Conservation (phyloP, 176 grass and related monocot genomes). For the Lolium multiflorum region DNA sequence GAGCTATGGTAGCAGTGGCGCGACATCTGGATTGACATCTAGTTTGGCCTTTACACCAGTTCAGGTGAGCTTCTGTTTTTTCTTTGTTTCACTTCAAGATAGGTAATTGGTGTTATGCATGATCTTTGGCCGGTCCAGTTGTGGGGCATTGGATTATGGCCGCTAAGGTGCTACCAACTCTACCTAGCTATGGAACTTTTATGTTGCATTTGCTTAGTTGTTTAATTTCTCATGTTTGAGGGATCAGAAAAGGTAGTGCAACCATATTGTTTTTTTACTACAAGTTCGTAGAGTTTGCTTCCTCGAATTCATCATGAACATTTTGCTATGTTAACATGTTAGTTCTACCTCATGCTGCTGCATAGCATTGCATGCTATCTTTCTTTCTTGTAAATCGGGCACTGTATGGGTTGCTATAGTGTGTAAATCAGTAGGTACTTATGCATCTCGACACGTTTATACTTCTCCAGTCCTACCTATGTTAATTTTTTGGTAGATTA, state of each 20-base stretch:
- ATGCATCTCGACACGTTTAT: neutral
- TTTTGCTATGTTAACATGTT: neutral
- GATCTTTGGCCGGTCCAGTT: neutral
- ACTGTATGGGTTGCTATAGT: neutral
- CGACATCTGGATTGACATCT: conserved; percentile 86
- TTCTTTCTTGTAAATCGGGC: neutral
- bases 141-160: neutral
- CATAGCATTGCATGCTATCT: neutral
- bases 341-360: neutral
- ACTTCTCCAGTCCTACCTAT: neutral
- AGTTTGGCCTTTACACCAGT: conserved; percentile 96
- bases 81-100: neutral
- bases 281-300: too few species aligned
- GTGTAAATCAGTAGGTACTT: neutral
- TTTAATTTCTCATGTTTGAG: neutral
- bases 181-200: neutral
- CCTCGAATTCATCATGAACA: too few species aligned
- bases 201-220: neutral
- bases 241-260: neutral
- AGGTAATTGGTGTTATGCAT: neutral
- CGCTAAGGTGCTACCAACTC: neutral
- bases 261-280: too few species aligned
- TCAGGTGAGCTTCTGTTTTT: conserved; percentile 61
- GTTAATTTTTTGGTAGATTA: neutral
- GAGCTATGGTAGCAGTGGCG: conserved; percentile 79